These are phyloP conservation scores for Trichaptum fuscoviolaceum DNA, from an alignment of 768 basidiomycete genomes.

Conservation along the genomic window DNA sequence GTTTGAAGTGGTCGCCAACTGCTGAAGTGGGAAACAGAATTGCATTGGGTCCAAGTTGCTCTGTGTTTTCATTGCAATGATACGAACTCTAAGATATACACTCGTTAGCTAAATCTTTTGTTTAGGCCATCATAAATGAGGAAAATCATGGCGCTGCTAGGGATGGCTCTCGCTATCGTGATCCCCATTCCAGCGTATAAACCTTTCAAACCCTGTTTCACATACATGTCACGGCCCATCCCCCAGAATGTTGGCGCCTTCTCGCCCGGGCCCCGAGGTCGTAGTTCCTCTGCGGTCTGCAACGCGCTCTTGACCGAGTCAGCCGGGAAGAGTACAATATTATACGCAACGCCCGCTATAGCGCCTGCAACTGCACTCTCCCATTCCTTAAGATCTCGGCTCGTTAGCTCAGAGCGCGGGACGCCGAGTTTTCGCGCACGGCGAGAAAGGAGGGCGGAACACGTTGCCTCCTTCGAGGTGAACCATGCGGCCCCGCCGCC, in stretches of 20 bases:
- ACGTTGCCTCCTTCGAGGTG: conserved; percentile 75
- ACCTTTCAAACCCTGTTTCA: conserved; percentile 70
- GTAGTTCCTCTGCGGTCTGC: conserved; percentile 88
- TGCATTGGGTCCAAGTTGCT: too few relatives aligned
- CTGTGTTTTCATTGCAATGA: too few relatives aligned
- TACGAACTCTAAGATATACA: neutral
- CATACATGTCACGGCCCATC: conserved; percentile 68
- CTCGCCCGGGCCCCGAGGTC: conserved; percentile 38
- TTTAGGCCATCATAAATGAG: conserved; percentile 82
- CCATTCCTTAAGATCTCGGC: conserved; percentile 57
- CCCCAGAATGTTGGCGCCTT: conserved; percentile 43
- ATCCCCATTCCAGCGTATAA: conserved; percentile 92
- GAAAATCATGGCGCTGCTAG: conserved; percentile 91
- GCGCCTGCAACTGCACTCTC: conserved; percentile 88
- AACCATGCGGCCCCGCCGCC: conserved; percentile 94
- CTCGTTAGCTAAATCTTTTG: conserved; percentile 39
- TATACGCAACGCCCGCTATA: conserved; percentile 79
- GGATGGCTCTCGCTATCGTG: conserved; percentile 79
- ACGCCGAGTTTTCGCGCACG: conserved; percentile 36
- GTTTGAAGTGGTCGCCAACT: too few relatives aligned
- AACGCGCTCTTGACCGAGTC: conserved; percentile 93
- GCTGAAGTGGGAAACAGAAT: too few relatives aligned
- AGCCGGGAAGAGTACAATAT: conserved; percentile 88
- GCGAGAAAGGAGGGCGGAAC: conserved; percentile 50
- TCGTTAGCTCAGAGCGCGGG: conserved; percentile 19